Conservation (phyloP, 257 asterid species). For the Cynanchum wilfordii region DNA sequence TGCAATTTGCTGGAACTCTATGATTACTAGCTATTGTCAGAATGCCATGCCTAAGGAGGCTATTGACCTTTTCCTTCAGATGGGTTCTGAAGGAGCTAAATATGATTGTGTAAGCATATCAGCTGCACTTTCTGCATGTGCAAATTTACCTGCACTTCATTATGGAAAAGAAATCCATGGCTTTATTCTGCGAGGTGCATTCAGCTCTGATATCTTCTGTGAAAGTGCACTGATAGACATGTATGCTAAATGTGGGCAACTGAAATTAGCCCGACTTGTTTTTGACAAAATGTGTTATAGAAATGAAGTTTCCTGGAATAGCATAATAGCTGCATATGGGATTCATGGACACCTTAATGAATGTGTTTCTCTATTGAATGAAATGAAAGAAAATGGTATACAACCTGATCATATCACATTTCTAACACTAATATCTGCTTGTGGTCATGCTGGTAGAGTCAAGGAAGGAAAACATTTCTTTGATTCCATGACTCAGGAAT, state of each 20-base stretch:
- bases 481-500: slow-evolving; percentile 47
- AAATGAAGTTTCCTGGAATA: slow-evolving; percentile 92
- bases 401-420: slow-evolving; percentile 72
- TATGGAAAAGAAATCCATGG: slow-evolving; percentile 75
- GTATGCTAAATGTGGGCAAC: slow-evolving; percentile 82
- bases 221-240: slow-evolving; percentile 69
- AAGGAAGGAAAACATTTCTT: slow-evolving; percentile 61
- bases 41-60: slow-evolving; percentile 69
- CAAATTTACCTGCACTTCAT: slow-evolving; percentile 53
- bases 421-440: slow-evolving; percentile 72
- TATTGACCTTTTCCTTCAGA: slow-evolving; percentile 50
- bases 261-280: slow-evolving; percentile 48
- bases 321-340: slow-evolving; percentile 90
- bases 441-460: slow-evolving; percentile 71
- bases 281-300: slow-evolving; percentile 51
- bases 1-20: slow-evolving; percentile 76
- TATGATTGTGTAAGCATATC: slow-evolving; percentile 76
- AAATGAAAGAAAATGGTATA: slow-evolving; percentile 53
- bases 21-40: slow-evolving; percentile 66
- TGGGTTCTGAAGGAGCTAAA: slow-evolving; percentile 56
- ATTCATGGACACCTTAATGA: slow-evolving; percentile 52
- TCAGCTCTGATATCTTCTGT: slow-evolving; percentile 44
- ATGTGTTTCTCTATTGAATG: slow-evolving; percentile 41
- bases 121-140: slow-evolving; percentile 74
- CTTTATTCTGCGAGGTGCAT: slow-evolving; percentile 48